phyloP scores from a whole-genome alignment of 495 filamentous ascomycete species.

The Penicillium robsamsonii region DNA sequence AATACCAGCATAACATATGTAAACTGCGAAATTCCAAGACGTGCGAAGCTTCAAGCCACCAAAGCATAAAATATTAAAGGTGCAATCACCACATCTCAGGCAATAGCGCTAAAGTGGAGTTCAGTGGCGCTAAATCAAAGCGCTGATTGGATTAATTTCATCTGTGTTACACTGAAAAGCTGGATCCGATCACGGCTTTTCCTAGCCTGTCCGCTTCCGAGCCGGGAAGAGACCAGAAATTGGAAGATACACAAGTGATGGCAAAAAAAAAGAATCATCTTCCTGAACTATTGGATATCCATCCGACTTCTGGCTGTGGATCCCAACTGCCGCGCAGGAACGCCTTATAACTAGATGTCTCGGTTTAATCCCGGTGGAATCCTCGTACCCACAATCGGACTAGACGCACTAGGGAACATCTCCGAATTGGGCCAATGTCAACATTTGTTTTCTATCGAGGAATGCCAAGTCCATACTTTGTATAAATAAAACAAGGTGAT shows the following conservation, averaged over 20 bases:
- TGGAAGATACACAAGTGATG: too few species aligned
- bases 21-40: not conserved
- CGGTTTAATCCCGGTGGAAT: slow-evolving; percentile 1
- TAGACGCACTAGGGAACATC: slow-evolving; percentile 21
- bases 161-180: not conserved
- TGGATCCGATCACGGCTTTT: not conserved
- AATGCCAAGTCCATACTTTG: not conserved
- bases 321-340: too few species aligned
- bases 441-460: not conserved
- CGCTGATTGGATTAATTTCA: not conserved
- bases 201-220: too few species aligned
- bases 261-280: too few species aligned
- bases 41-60: not conserved
- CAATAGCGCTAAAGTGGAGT: not conserved
- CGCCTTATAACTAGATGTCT: not conserved
- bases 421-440: slow-evolving; percentile 10
- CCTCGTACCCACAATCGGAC: not conserved
- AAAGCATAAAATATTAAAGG: not conserved
- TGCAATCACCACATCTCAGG: not conserved
- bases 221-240: too few species aligned
- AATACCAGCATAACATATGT: not conserved
- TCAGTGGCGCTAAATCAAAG: not conserved
- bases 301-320: too few species aligned
- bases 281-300: too few species aligned
- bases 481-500: slow-evolving; percentile 14